Evolutionary conservation across 1,139 yeast species (phyloP), one percentile per base, ranked within the genome.

Genomic region (Scheffersomyces segobiensis): DNA sequence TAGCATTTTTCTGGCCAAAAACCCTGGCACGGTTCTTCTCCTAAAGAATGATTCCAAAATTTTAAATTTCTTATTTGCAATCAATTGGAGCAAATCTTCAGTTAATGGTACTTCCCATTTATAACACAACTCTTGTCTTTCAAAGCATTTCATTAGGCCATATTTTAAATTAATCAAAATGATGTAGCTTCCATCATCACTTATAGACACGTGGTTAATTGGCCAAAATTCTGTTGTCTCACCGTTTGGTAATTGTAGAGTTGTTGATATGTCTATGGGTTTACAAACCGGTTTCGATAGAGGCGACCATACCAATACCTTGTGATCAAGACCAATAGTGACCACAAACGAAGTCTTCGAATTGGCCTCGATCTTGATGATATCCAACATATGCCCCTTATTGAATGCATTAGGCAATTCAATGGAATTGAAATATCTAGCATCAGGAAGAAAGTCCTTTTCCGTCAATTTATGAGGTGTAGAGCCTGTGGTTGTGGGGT

Each of bases 241-340:
- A 74, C 67, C 17, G 82, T 84, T 26, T 77, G 50, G 55, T 0
- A 58, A 53, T 3, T 53, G 60, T 7, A 75, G 57, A 63, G 80
- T 57, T 73, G 83, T 60, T 77, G 88, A 55, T 58, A 76, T 59
- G 78, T 87, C 65, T 67, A 75, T 61, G 75, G 90, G 80, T 5
- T 55, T 56, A 0, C 63, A 62, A 14, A 53, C 52, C 1, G 67
- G 62, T 19, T 67, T 67, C 3, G 79, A 73, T 55, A 87, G 72
- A 1, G 95, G 96, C 0, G 91, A 86, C 96, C 96, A 91, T 12
- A 90, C 84, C 49, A 86, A 72, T 1, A 91, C 79, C 59, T 81
- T 85, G 65, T 88, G 93, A 66, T 91, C 96, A 64, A 91, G 74
- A 3, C 93, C 93, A 42, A 89, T 81, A 0, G 93, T 83, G 0